phyloP scores from a whole-genome alignment of 2,329 filamentous ascomycete genomes.

The Penicillium sp. region DNA sequence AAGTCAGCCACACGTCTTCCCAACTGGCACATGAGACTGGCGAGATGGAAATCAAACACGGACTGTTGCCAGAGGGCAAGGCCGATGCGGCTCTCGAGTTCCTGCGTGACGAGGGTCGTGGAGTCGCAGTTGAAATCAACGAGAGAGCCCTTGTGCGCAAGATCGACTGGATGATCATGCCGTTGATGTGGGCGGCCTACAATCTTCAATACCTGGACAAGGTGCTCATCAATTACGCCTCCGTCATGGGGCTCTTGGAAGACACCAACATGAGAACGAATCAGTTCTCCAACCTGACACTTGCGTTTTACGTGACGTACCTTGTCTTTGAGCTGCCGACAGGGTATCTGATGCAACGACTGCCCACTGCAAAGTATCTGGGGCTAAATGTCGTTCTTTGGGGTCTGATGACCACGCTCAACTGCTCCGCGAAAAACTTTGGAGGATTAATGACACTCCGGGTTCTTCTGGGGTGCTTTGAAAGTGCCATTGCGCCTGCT shows the following conservation, averaged over 20 bases:
- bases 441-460: slow-evolving; percentile 46
- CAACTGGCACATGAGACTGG: slow-evolving; percentile 1
- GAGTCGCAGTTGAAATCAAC: slow-evolving; percentile 23
- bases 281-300: slow-evolving; percentile 55
- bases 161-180: slow-evolving; percentile 45
- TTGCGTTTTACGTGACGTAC: slow-evolving; percentile 55
- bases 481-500: slow-evolving; percentile 50
- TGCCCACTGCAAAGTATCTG: slow-evolving; percentile 51
- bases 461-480: slow-evolving; percentile 50
- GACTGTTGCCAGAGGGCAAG: slow-evolving; percentile 15
- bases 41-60: slow-evolving; percentile 15
- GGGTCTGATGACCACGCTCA: slow-evolving; percentile 46
- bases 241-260: slow-evolving; percentile 55
- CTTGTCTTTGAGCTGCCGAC: slow-evolving; percentile 54
- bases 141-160: slow-evolving; percentile 31
- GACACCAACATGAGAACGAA: slow-evolving; percentile 52
- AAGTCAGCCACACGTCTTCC: neutral
- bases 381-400: slow-evolving; percentile 40
- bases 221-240: slow-evolving; percentile 45
- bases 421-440: slow-evolving; percentile 48
- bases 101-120: slow-evolving; percentile 24
- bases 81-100: slow-evolving; percentile 36
- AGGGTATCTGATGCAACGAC: slow-evolving; percentile 49
- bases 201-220: slow-evolving; percentile 59
- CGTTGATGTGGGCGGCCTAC: slow-evolving; percentile 48